Conservation (phyloP, 805 yeast species). For the Zygosaccharomyces rouxii region DNA sequence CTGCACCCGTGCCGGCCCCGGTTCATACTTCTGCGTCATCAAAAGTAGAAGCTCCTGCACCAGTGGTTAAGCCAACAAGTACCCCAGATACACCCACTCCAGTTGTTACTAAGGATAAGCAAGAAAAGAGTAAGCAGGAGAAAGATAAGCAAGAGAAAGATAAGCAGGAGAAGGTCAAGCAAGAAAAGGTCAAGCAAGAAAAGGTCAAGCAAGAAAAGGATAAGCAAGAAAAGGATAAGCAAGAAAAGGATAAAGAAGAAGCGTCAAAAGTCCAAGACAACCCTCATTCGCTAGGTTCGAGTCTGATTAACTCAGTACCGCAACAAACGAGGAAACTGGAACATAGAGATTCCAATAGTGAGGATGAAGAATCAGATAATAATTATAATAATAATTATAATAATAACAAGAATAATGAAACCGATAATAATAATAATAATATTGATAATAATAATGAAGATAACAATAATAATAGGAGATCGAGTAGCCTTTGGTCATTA, state of each 20-base stretch:
- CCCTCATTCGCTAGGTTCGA: constrained; percentile 26
- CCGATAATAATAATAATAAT: neutral
- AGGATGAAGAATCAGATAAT: neutral
- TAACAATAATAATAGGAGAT: neutral
- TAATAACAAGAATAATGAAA: neutral
- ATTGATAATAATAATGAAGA: neutral
- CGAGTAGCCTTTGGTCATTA: neutral
- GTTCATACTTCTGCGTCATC: neutral
- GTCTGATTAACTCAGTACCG: constrained; percentile 31
- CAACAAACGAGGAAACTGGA: constrained; percentile 25
- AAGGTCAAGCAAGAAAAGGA: too few species aligned
- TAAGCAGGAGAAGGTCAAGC: too few species aligned
- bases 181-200: too few species aligned
- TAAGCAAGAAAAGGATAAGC: too few species aligned
- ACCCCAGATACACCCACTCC: neutral
- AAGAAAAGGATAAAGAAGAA: neutral
- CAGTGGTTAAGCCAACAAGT: too few species aligned
- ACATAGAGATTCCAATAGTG: neutral
- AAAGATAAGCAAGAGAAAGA: too few species aligned
- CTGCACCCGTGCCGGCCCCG: neutral
- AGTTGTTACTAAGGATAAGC: neutral
- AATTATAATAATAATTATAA: neutral
- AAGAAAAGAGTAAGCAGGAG: constrained; percentile 1
- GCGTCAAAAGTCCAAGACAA: constrained; percentile 5
- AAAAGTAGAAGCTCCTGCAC: neutral